Evolutionary conservation across 495 filamentous ascomycete genomes (phyloP).

Genomic region (Penicillium silybi): DNA sequence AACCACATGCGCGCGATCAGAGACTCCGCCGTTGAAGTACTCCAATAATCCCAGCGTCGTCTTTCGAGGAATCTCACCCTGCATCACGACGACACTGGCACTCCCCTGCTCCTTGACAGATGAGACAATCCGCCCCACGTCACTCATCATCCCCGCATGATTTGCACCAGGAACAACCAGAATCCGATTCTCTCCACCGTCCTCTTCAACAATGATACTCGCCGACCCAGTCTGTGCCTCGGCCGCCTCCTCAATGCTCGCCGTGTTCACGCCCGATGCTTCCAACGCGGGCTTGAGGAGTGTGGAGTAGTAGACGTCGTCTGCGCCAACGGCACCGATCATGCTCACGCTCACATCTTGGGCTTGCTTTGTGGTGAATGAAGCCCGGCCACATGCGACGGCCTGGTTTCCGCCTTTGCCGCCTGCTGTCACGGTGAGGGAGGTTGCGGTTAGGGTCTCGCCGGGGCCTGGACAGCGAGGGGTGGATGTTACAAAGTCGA

Average conservation of each 20-base stretch:
- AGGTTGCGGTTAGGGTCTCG: slow-evolving; percentile 28
- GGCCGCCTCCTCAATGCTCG: slow-evolving; percentile 10
- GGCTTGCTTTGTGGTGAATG: slow-evolving; percentile 9
- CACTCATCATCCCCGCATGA: slow-evolving; percentile 33
- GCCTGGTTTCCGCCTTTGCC: slow-evolving; percentile 30
- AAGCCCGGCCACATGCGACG: slow-evolving; percentile 23
- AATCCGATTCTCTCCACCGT: slow-evolving; percentile 69
- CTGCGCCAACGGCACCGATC: slow-evolving; percentile 25
- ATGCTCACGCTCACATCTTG: slow-evolving; percentile 24
- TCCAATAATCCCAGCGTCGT: slow-evolving; percentile 61
- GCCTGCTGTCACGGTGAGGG: slow-evolving; percentile 20
- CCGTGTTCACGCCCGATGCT: slow-evolving; percentile 19
- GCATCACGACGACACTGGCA: slow-evolving; percentile 63
- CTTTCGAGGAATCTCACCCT: slow-evolving; percentile 70
- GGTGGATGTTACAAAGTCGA: slow-evolving; percentile 27
- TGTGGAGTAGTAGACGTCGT: slow-evolving; percentile 17
- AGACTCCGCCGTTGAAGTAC: slow-evolving; percentile 39
- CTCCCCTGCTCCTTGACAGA: slow-evolving; percentile 5
- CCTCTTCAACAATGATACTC: slow-evolving; percentile 27
- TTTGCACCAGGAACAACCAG: slow-evolving; percentile 72
- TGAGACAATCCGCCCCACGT: slow-evolving; percentile 3
- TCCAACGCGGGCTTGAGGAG: slow-evolving; percentile 19
- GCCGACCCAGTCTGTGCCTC: slow-evolving; percentile 22
- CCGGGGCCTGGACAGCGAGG: slow-evolving; percentile 20
- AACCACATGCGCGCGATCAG: slow-evolving; percentile 8